Conservation (phyloP, 2,329 filamentous ascomycete species). For the Fusarium fracticaudum region DNA sequence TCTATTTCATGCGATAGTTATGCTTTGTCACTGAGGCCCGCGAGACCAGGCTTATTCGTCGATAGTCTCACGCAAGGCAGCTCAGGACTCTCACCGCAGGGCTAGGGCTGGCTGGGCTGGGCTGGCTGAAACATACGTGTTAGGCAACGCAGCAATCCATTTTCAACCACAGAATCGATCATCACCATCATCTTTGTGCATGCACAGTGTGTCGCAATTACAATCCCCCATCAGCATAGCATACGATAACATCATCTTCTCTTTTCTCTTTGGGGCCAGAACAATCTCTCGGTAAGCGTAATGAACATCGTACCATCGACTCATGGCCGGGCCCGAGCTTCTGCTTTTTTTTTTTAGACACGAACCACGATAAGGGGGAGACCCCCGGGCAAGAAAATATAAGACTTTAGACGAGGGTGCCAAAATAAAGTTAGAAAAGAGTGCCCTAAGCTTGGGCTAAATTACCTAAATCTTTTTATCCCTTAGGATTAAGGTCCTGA, state of each 20-base stretch:
- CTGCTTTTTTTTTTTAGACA: slow-evolving; percentile 1
- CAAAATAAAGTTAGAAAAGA: not conserved
- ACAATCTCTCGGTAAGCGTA: slow-evolving; percentile 17
- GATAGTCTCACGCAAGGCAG: slow-evolving; percentile 11
- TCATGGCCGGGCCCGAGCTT: slow-evolving; percentile 30
- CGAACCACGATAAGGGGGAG: slow-evolving; percentile 14
- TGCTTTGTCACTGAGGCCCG: slow-evolving; percentile 22
- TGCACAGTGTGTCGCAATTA: slow-evolving; percentile 24
- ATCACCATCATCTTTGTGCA: not conserved
- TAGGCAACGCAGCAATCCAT: slow-evolving; percentile 13
- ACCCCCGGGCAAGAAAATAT: not conserved
- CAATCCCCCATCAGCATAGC: not conserved
- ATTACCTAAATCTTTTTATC: not conserved
- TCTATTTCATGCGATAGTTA: not conserved
- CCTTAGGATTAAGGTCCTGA: rapidly evolving
- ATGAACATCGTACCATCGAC: slow-evolving; percentile 30
- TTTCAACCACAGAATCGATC: not conserved
- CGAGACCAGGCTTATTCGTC: not conserved
- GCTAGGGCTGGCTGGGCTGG: slow-evolving; percentile 3
- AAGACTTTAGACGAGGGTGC: not conserved
- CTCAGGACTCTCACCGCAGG: not conserved
- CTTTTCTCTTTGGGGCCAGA: not conserved
- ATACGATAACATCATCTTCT: slow-evolving; percentile 2
- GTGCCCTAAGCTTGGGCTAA: rapidly evolving
- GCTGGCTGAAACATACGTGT: slow-evolving; percentile 29